Evolutionary conservation across 1,139 yeast genomes (phyloP), one percentile per base, ranked within the genome.

Genomic region (Trichomonascaceae sp.): DNA sequence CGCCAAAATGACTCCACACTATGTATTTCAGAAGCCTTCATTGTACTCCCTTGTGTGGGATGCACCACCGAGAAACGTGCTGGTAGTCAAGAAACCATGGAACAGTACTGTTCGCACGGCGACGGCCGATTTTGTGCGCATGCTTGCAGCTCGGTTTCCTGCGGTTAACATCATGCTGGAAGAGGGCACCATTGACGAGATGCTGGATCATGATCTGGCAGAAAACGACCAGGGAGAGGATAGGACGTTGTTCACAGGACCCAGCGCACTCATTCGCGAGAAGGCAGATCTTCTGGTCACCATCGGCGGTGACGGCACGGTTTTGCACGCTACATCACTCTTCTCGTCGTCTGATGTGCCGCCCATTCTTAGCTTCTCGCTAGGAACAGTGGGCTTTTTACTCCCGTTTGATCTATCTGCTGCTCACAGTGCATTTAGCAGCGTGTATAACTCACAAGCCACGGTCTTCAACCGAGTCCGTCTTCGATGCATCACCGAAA

Each of bases 241-340:
- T n/a, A 16, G 30, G 11, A 22, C 22, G 20, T 30, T 43, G 37
- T 47, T 41, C 29, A 39, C 46, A 3, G 93, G 93, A 0, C 50
- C 65, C 1, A 57, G 60, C 11, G 59, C 62, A 6, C 78, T 74
- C 4, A 73, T 85, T 18, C 68, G 74, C 2, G 44, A 53, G 3
- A 64, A 64, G 37, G 58, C 74, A 0, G 97, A 87, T 50, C 56
- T 85, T 31, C 59, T 87, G 29, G 84, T 87, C 11, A 81, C 96
- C 0, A 57, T 87, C 26, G 97, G 97, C 6, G 98, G 98, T 9
- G 98, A 87, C 54, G 98, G 97, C 8, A 87, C 97, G 0, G 84
- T 87, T 41, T 58, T 87, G 31, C 69, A 80, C 39, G 89, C 87
- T 0, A 69, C 71, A 0, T 65, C 75, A 5, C 48, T 65, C 43